Base-by-base conservation (phyloP, 2,329 filamentous ascomycete species). In the Allantophomopsis lycopodina region DNA sequence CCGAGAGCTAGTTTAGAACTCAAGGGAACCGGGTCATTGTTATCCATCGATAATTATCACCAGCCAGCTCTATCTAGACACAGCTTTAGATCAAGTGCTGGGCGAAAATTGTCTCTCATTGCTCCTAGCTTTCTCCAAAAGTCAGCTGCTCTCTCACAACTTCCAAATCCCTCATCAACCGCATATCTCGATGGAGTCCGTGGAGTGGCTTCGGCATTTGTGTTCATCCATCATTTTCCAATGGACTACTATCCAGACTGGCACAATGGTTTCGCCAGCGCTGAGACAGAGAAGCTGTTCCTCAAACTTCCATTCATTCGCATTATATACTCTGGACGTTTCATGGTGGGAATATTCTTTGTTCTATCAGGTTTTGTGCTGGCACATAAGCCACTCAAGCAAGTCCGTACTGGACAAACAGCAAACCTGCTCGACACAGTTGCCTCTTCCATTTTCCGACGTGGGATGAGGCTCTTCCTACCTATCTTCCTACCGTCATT, bases 171-270 rank as follows among this genome's bases (percentile, higher is more conserved):
- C 23, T 28, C 23, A 28, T 28, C 35, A 41, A 66, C 64, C 0
- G 61, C 63, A 6, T 68, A 65, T 48, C 59, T 69, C 30, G 65
- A 69, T 47, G 65, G 66, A 18, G 52, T 69, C 35, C 62, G 66
- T 37, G 66, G 66, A 28, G 55, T 68, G 35, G 65, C 66, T 8
- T 62, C 64, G 6, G 50, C 68, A 32, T 40, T 68, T 37, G 65
- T 69, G 40, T 68, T 65, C 46, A 48, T 63, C 49, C 63, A 60
- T 43, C 65, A 68, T 45, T 57, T 59, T 46, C 53, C 18, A 7
- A 17, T 36, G 13, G 35, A 36, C 16, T 36, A 18, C 14, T 36
- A 36, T 36, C 35, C 35, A n/a, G 18, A 17, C 7, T 18, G 14
- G 50, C 65, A 64, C 45, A 45, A 52, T 35, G 38, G 51, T 12